Percentiles rank a stretch among this genome's conserved stretches.
Evolutionary conservation across 2,329 filamentous ascomycete species (phyloP).

Genomic region (Epicoccum nigrum): DNA sequence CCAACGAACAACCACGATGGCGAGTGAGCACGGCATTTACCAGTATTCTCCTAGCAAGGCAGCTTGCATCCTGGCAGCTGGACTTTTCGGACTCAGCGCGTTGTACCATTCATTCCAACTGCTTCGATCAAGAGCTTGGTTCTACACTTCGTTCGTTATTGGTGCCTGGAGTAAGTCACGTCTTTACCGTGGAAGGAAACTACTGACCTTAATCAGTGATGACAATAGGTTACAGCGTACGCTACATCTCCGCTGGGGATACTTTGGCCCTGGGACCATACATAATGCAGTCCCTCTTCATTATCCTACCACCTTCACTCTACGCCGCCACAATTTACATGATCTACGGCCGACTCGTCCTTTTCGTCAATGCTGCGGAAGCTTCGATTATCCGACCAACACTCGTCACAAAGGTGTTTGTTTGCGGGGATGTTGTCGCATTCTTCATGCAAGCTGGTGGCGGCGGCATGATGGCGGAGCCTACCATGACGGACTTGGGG

Average conservation of each 20-base stretch:
- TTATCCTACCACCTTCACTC: conserved; percentile 51
- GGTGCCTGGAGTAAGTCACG: conserved; percentile 25
- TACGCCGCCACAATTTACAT: conserved; percentile 56
- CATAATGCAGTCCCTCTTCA: conserved; percentile 47
- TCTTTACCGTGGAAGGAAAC: no score
- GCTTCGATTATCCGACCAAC: conserved; percentile 51
- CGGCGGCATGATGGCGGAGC: conserved; percentile 32
- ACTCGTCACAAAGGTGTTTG: conserved; percentile 61
- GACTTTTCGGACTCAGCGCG: conserved; percentile 25
- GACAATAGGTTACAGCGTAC: conserved; percentile 24
- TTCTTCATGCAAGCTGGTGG: conserved; percentile 56
- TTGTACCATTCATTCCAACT: conserved; percentile 26
- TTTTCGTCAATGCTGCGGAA: conserved; percentile 47
- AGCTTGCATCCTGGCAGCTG: conserved; percentile 19
- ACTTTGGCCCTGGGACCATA: conserved; percentile 33
- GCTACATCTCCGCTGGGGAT: conserved; percentile 25
- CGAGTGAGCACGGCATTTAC: conserved; percentile 22
- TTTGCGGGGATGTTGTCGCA: conserved; percentile 59
- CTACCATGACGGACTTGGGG: conserved; percentile 20
- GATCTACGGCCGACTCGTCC: conserved; percentile 49
- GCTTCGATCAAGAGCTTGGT: conserved; percentile 29
- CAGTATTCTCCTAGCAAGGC: conserved; percentile 23
- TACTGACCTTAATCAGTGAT: conserved; percentile 23
- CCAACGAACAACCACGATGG: conserved; percentile 9
- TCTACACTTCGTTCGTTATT: conserved; percentile 27